A percentile compares a stretch with the other conserved stretches of the same genome.
These are phyloP conservation scores for Vaccinium vitisidaea DNA, from an alignment of 148 eudicot species.

Conservation along the genomic window DNA sequence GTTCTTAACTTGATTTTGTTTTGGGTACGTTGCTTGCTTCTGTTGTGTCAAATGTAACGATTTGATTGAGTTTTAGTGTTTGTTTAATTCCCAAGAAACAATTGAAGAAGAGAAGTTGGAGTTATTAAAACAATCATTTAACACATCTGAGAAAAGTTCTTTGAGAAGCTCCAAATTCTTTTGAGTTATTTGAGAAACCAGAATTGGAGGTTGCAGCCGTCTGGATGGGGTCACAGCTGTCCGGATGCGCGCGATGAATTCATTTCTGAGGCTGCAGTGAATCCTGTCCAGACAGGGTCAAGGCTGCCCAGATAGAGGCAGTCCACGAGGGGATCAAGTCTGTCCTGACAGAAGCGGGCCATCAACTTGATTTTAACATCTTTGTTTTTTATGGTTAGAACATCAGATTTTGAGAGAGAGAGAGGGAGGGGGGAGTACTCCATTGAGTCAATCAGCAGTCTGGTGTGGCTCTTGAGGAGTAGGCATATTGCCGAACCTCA, in stretches of 20 bases:
- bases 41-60: background rate
- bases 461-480: background rate
- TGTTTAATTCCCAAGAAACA: background rate
- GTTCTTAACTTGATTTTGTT: too few species aligned
- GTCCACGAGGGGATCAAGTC: background rate
- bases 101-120: background rate
- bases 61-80: slow-evolving; percentile 5
- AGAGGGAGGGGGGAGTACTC: background rate
- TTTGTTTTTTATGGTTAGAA: background rate
- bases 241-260: background rate
- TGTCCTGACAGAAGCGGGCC: background rate
- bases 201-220: background rate
- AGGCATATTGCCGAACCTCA: background rate
- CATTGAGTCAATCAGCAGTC: background rate
- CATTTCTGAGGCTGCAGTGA: background rate
- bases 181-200: background rate
- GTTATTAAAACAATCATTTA: background rate
- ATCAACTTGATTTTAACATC: background rate
- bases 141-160: background rate
- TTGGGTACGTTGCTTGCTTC: slow-evolving; percentile 5
- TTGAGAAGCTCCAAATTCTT: background rate
- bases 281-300: background rate
- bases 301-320: background rate
- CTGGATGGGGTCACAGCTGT: background rate
- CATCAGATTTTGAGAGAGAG: background rate